Percentiles rank a stretch among this genome's conserved stretches.
phyloP scores from a whole-genome alignment of 1,139 yeast species.

The Casaregolazyma suthepensis region DNA sequence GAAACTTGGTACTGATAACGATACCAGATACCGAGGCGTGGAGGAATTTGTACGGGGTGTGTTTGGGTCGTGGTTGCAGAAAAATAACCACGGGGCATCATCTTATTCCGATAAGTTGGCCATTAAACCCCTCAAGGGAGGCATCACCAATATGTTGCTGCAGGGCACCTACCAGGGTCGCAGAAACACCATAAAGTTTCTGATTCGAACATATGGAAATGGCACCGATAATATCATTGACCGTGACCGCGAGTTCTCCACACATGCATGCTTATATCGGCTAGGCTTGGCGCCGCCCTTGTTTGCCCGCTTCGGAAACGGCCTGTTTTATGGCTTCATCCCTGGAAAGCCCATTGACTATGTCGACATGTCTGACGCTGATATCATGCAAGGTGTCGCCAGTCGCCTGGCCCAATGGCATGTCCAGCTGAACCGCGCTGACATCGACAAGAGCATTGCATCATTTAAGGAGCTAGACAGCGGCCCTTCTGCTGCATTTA shows the following conservation, averaged over 20 bases:
- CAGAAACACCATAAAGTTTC: conserved; percentile 33
- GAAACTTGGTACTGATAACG: conserved; percentile 4
- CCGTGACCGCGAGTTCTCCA: conserved; percentile 68
- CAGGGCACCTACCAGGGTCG: conserved; percentile 36
- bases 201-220: conserved; percentile 69
- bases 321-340: conserved; percentile 64
- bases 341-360: conserved; percentile 61
- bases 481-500: conserved; percentile 13
- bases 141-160: conserved; percentile 70
- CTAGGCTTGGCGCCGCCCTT: conserved; percentile 64
- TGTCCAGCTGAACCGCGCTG: conserved; percentile 36
- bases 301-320: conserved; percentile 65
- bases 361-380: conserved; percentile 44
- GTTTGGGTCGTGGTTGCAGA: conserved; percentile 7
- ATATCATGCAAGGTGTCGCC: conserved; percentile 54
- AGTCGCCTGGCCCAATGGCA: conserved; percentile 73
- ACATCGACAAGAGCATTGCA: conserved; percentile 43
- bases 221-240: conserved; percentile 72
- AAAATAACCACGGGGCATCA: not conserved
- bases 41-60: conserved; percentile 16
- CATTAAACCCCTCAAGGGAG: conserved; percentile 50
- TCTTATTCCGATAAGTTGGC: not conserved
- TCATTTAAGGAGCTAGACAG: conserved; percentile 4
- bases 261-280: conserved; percentile 58
- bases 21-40: conserved; percentile 13